Base-by-base conservation (phyloP, 2,329 filamentous ascomycete species). In the Talaromyces rugulosus region DNA sequence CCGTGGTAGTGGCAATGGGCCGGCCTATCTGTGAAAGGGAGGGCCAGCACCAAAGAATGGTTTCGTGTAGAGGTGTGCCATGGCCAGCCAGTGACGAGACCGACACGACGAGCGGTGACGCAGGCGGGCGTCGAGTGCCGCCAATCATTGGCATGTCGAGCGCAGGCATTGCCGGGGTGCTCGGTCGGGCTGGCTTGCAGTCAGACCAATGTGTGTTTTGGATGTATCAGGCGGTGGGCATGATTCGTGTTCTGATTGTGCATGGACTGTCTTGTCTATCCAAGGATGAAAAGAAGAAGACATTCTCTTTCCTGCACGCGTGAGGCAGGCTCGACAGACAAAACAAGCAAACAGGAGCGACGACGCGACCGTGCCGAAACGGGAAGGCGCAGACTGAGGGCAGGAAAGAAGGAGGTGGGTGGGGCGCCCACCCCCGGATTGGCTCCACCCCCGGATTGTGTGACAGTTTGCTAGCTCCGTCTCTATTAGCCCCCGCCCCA, bases 371-470 rank as follows among this genome's bases (percentile, higher is more conserved):
- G 42, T 12, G 34, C 34, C 12, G 23, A 23, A 12, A 8, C n/a
- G 42, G 42, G 42, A 47, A 23, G 42, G n/a, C 23, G 7, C 18
- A 16, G 44, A 9, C 18, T 1, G 23, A 23, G 23, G 23, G 23
- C 44, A 47, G 44, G 2, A 34, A n/a, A 14, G 31, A 16, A 36
- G 6, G 30, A 36, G 34, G 53, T 36, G 53, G 30, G 53, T 27
- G 14, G 18, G 50, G 60, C 34, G 28, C 16, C 28, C 16, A 47
- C 27, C 56, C 60, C 60, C 55, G 60, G 60, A 56, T 55, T 55
- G 47, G 42, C 30, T 55, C 56, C 60, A 62, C 55, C 60, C 60
- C 60, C 60, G 60, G 60, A 62, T 42, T 62, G 33, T n/a, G 18
- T 40, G 23, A 36, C 56, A 34, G 42, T 56, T 44, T 28, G 30